These are phyloP conservation scores for Mrakiaceae sp. DNA, from an alignment of 1,284 basidiomycete genomes.

Conservation along the genomic window DNA sequence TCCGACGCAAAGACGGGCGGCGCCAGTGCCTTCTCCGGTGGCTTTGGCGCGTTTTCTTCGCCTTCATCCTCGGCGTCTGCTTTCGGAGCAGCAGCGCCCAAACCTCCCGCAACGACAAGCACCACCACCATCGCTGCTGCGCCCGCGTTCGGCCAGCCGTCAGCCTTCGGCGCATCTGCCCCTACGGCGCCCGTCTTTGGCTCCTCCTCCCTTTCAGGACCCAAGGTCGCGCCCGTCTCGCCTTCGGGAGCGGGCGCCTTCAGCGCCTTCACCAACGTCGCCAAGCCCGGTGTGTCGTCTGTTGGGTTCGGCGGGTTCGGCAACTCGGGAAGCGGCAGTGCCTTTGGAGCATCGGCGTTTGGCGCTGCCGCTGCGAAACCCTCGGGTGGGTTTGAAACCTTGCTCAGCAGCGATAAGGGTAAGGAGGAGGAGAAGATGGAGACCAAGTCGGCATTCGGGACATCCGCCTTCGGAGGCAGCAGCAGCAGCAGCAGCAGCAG, in stretches of 20 bases:
- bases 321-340: too few species aligned
- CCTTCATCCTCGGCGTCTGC: conserved; percentile 1
- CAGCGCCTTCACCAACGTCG: conserved; percentile 1
- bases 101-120: background rate
- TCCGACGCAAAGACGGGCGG: too few species aligned
- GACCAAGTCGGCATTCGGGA: too few species aligned
- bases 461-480: too few species aligned
- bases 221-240: conserved; percentile 10
- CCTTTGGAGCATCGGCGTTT: background rate
- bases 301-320: too few species aligned
- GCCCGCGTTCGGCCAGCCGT: background rate
- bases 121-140: background rate
- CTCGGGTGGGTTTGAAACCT: background rate
- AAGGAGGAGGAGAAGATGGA: too few species aligned
- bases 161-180: background rate
- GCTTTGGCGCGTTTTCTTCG: background rate
- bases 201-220: conserved; percentile 2
- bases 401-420: background rate
- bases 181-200: conserved; percentile 2
- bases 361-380: background rate
- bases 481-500: too few species aligned
- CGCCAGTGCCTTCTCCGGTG: too few species aligned
- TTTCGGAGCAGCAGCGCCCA: conserved; percentile 1
- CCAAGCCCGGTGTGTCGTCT: background rate
- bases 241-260: background rate